These are phyloP conservation scores for Ligustrum vulgare DNA, from an alignment of 257 asterid species.

Conservation along the genomic window DNA sequence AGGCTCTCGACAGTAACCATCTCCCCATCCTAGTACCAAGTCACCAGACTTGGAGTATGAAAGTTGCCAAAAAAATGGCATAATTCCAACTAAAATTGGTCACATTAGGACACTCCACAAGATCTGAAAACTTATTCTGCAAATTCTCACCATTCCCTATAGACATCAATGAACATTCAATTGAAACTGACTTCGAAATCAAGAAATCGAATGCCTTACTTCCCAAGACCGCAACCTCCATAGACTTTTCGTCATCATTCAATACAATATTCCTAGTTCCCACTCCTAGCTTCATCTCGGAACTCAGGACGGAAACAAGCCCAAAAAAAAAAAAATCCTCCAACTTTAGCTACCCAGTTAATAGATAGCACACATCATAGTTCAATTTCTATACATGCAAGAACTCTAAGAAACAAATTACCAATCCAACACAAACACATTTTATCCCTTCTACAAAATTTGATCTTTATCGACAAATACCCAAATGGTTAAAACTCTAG, in stretches of 20 bases:
- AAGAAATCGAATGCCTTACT: conserved; percentile 84
- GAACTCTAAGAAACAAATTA: background rate
- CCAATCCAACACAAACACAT: conserved; percentile 20
- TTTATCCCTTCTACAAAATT: no score
- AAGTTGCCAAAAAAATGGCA: conserved; percentile 90
- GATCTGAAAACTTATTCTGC: no score
- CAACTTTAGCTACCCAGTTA: conserved; percentile 16
- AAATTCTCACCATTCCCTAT: no score
- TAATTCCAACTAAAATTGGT: conserved; percentile 84
- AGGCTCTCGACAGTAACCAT: conserved; percentile 94
- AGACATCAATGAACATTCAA: no score
- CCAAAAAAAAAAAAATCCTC: background rate
- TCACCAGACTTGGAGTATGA: conserved; percentile 84
- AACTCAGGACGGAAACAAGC: conserved; percentile 6
- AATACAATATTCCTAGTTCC: conserved; percentile 61
- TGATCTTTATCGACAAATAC: conserved; percentile 3
- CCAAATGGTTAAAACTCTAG: conserved; percentile 25
- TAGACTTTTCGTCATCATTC: conserved; percentile 75
- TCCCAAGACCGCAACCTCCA: conserved; percentile 84
- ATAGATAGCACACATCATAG: conserved; percentile 11
- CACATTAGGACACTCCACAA: no score
- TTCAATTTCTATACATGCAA: conserved; percentile 31
- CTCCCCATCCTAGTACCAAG: conserved; percentile 94
- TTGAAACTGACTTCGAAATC: conserved; percentile 63
- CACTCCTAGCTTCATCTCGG: conserved; percentile 34